These are phyloP conservation scores for Penicillium italicum DNA, from an alignment of 2,329 filamentous ascomycete species.

Conservation along the genomic window DNA sequence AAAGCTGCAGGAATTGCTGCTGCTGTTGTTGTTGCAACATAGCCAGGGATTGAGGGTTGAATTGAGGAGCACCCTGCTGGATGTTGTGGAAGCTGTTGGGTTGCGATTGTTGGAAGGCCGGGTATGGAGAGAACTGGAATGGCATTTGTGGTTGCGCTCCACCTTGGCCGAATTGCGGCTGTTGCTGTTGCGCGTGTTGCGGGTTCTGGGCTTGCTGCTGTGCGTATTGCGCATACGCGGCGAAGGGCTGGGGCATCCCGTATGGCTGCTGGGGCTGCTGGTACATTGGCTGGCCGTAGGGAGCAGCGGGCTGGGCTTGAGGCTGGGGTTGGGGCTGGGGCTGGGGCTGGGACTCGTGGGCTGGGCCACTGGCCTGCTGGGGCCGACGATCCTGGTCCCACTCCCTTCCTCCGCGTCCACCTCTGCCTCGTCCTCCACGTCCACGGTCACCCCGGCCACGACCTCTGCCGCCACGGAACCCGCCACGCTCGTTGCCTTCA, in stretches of 20 bases:
- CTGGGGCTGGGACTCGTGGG: conserved; percentile 23
- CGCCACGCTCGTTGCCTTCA: conserved; percentile 35
- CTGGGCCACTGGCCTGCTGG: conserved; percentile 19
- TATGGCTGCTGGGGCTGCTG: conserved; percentile 26
- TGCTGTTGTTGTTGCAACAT: conserved; percentile 44
- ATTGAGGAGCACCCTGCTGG: conserved; percentile 46
- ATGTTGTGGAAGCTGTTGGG: conserved; percentile 45
- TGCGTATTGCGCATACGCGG: conserved; percentile 24
- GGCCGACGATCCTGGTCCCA: conserved; percentile 29
- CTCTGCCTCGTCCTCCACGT: conserved; percentile 37
- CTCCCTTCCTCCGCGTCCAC: conserved; percentile 31
- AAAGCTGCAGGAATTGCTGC: conserved; percentile 30
- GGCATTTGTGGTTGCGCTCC: conserved; percentile 32
- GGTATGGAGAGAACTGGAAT: conserved; percentile 33
- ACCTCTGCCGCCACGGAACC: conserved; percentile 48
- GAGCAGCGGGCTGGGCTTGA: conserved; percentile 21
- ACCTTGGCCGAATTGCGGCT: conserved; percentile 27
- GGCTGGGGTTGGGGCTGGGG: conserved; percentile 31
- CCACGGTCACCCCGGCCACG: conserved; percentile 44
- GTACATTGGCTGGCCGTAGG: conserved; percentile 24
- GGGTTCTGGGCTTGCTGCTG: conserved; percentile 26
- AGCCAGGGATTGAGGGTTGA: conserved; percentile 59
- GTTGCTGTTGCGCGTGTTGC: conserved; percentile 34
- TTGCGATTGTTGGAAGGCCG: conserved; percentile 36
- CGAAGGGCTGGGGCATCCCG: conserved; percentile 29